phyloP scores from a whole-genome alignment of 805 yeast genomes.

The Candida boidinii region DNA sequence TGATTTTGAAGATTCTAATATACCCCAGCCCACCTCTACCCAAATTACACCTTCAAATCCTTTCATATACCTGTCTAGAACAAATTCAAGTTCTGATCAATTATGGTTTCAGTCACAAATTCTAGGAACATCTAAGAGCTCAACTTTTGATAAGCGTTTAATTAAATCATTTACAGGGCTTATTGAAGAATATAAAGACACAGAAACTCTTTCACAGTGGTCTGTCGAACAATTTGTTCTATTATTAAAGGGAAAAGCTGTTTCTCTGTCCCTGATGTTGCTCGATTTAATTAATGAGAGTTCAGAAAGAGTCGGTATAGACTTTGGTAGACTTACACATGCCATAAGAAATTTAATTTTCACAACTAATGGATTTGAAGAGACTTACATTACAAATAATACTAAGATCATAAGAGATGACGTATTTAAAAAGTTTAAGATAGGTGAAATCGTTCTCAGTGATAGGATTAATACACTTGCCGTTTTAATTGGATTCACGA shows the following conservation, averaged over 20 bases:
- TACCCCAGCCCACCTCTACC: no score
- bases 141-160: conserved; percentile 1
- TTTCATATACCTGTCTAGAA: no score
- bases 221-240: conserved; percentile 1
- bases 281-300: neutral
- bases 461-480: neutral
- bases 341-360: no score
- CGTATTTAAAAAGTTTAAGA: no score
- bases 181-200: neutral
- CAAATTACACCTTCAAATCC: no score
- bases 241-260: neutral
- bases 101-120: conserved; percentile 5
- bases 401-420: no score
- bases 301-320: neutral
- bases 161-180: neutral
- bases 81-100: conserved; percentile 1
- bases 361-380: no score
- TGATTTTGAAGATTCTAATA: neutral
- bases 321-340: no score
- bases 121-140: conserved; percentile 4
- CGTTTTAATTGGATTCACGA: conserved; percentile 1
- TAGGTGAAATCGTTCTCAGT: conserved; percentile 1
- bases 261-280: conserved; percentile 4
- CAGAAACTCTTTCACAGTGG: neutral
- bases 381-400: no score